Evolutionary conservation across 768 basidiomycete genomes (phyloP).

Genomic region (Pleurotus salmoneostramineus): DNA sequence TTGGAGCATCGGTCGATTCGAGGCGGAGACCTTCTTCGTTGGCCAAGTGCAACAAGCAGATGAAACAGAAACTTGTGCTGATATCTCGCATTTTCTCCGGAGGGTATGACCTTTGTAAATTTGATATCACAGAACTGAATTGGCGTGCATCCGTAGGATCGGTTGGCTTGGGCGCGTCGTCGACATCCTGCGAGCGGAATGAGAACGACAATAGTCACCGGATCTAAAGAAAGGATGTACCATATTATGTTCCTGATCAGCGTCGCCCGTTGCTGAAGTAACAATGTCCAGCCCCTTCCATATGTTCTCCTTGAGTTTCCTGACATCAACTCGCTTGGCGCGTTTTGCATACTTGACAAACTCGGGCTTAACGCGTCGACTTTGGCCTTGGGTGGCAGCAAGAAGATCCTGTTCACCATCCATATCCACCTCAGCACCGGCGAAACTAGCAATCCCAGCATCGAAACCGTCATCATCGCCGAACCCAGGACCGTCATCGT

Average conservation of each 20-base stretch:
- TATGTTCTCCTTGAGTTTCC: slow-evolving; percentile 96
- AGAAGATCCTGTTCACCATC: slow-evolving; percentile 88
- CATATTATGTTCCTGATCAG: slow-evolving; percentile 45
- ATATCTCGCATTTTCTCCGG: slow-evolving; percentile 96
- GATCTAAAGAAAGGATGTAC: slow-evolving; percentile 26
- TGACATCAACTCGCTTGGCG: slow-evolving; percentile 95
- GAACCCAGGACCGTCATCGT: slow-evolving; percentile 71
- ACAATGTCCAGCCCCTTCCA: slow-evolving; percentile 91
- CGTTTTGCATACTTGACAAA: slow-evolving; percentile 92
- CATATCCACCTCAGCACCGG: slow-evolving; percentile 27
- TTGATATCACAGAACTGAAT: slow-evolving; percentile 80
- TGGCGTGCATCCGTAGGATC: slow-evolving; percentile 63
- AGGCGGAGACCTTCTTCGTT: slow-evolving; percentile 95
- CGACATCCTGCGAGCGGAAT: slow-evolving; percentile 43
- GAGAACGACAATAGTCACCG: neutral
- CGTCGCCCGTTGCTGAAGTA: slow-evolving; percentile 39
- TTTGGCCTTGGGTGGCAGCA: slow-evolving; percentile 72
- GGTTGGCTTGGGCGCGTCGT: slow-evolving; percentile 34
- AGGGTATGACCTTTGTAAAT: slow-evolving; percentile 80
- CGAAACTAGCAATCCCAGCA: slow-evolving; percentile 27
- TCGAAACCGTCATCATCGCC: slow-evolving; percentile 57
- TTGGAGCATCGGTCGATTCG: slow-evolving; percentile 38
- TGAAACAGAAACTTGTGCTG: slow-evolving; percentile 99
- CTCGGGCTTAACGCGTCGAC: slow-evolving; percentile 80
- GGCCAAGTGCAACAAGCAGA: slow-evolving; percentile 92